Evolutionary conservation across 352 stramenopile species (phyloP), one percentile per base, ranked within the genome.

Genomic region (Phytophthora meadii): DNA sequence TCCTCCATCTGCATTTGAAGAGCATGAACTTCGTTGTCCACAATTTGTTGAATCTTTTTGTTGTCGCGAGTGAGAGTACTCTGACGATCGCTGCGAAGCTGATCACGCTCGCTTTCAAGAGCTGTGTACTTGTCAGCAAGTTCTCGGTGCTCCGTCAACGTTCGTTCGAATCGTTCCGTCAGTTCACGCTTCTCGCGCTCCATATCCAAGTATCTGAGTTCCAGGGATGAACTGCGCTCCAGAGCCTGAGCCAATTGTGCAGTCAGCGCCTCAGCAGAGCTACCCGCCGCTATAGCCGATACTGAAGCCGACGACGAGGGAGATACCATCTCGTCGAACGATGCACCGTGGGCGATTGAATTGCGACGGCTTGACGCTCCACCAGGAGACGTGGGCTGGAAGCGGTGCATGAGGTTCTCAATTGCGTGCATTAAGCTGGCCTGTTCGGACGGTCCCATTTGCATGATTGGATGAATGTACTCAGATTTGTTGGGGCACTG

Each of bases 1-100:
- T 90, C 86, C 22, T 95, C 85, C 36, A 95, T 65, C 61, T 90
- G 72, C 54, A 93, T 71, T 11, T 80, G 89, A 14, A 94, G 63
- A 41, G 81, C 72, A 42, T 95, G 86, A 15, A 93, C 76, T 62
- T 95, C 86, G 34, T 84, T 81, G 28, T 93, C 87, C 5, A 95
- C 88, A 53, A 95, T 89, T 68, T 95, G 83, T 56, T 94, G 81
- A 54, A 95, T 91, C 67, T 95, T 95, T 41, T 93, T 91, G 74
- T 95, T 94, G 71, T 94, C 86, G 32, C 84, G 77, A 27, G 84
- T 84, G 12, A 94, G 76, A 8, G 86, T 91, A 28, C 77, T 87
- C 61, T 94, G 86, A 15, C 85, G 81, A 49, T 94, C 88, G 15
- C 58, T 71, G 25, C 88, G 66, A 8, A 95, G 74, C 54, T 92